These are phyloP conservation scores for Kokia cookei DNA, from an alignment of 441 rosid genomes.

Conservation along the genomic window DNA sequence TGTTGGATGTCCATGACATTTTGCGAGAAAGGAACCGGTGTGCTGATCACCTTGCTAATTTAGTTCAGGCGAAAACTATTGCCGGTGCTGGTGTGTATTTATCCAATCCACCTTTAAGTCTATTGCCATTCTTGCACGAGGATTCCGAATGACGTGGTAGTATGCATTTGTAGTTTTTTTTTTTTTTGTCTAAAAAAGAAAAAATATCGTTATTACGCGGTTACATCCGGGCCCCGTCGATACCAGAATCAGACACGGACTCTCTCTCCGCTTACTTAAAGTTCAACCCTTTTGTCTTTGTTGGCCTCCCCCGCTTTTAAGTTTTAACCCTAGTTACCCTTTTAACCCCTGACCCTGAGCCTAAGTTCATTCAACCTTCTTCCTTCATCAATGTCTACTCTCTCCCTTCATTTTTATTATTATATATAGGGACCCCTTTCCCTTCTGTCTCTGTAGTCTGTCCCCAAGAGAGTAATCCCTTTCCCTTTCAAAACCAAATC, in stretches of 20 bases:
- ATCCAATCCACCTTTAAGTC: no score
- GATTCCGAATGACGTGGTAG: no score
- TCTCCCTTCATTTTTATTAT: slow-evolving; percentile 10
- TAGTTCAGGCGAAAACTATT: no score
- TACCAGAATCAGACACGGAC: neutral
- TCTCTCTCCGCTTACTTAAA: neutral
- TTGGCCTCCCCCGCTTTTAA: neutral
- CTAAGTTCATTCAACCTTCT: neutral
- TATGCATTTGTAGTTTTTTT: no score
- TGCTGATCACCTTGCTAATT: no score
- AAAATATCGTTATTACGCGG: slow-evolving; percentile 11
- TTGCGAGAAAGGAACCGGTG: no score
- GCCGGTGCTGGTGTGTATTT: no score
- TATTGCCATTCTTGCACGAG: no score
- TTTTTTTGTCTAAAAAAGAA: no score
- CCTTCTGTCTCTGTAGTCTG: slow-evolving; percentile 19
- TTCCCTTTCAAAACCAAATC: neutral
- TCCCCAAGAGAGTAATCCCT: neutral
- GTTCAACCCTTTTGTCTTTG: neutral
- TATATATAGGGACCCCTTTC: neutral
- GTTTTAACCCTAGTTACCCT: neutral
- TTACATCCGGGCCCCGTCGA: neutral
- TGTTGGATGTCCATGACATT: no score
- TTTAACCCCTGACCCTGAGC: slow-evolving; percentile 7
- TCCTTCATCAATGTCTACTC: slow-evolving; percentile 10